These are phyloP conservation scores for Zasmidium cellare DNA, from an alignment of 2,329 filamentous ascomycete species.

Conservation along the genomic window DNA sequence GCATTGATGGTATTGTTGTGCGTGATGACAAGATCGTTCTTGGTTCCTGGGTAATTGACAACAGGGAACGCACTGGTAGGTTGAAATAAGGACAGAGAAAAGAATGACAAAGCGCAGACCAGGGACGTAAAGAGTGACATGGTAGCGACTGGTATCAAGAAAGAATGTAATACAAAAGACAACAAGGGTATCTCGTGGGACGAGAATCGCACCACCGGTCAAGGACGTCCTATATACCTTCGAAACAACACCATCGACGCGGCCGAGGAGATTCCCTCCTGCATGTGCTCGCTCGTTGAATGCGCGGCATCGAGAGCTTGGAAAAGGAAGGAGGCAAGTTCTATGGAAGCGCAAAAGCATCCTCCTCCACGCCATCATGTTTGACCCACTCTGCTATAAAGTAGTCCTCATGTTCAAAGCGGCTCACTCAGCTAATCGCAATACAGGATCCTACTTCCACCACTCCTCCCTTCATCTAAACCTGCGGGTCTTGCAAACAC, in stretches of 20 bases:
- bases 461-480: background rate
- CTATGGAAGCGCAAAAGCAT: background rate
- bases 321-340: background rate
- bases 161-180: background rate
- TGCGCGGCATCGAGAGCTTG: background rate
- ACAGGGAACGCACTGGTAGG: slow-evolving; percentile 16
- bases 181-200: background rate
- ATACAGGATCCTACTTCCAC: background rate
- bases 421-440: background rate
- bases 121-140: background rate
- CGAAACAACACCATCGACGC: background rate
- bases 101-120: background rate
- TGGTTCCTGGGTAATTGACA: slow-evolving; percentile 23
- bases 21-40: slow-evolving; percentile 26
- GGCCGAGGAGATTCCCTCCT: background rate
- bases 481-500: background rate
- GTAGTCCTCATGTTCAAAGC: background rate
- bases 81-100: slow-evolving; percentile 1
- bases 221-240: background rate
- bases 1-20: slow-evolving; percentile 30
- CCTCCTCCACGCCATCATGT: background rate
- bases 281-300: background rate
- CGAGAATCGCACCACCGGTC: background rate
- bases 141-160: background rate
- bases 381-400: background rate